Percentiles rank a stretch among this genome's conserved stretches.
Conservation (phyloP, 306 rosid species). For the Macrotyloma uniflorum region DNA sequence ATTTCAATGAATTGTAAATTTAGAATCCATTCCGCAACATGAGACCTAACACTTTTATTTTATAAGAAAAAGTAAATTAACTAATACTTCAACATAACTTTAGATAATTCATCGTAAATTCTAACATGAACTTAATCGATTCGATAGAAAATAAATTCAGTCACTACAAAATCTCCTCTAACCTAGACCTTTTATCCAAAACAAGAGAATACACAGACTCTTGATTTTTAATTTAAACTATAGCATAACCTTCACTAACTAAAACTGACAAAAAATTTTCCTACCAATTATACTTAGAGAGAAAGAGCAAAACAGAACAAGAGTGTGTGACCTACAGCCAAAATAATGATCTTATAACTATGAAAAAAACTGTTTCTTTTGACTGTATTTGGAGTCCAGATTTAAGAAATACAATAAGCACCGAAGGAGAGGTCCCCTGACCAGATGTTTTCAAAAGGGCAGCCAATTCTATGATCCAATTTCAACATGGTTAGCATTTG, state of each 20-base stretch:
- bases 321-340: not conserved
- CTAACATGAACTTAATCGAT: not conserved
- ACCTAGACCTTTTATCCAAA: too few species aligned
- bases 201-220: not conserved
- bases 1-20: too few species aligned
- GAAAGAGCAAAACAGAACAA: not conserved
- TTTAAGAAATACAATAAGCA: slow-evolving; percentile 26
- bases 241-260: not conserved
- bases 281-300: not conserved
- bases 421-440: not conserved
- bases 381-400: slow-evolving; percentile 28
- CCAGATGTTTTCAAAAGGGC: not conserved
- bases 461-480: slow-evolving; percentile 36
- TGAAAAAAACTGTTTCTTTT: not conserved
- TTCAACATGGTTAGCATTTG: slow-evolving; percentile 25
- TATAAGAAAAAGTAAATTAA: not conserved
- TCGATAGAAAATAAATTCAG: not conserved
- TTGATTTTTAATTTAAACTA: not conserved
- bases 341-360: slow-evolving; percentile 15
- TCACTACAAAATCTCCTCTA: not conserved
- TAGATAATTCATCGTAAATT: not conserved
- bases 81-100: not conserved
- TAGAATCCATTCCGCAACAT: too few species aligned
- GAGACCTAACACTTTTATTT: too few species aligned
- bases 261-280: not conserved